phyloP scores from a whole-genome alignment of 1,284 basidiomycete species.

The Tausonia pullulans region DNA sequence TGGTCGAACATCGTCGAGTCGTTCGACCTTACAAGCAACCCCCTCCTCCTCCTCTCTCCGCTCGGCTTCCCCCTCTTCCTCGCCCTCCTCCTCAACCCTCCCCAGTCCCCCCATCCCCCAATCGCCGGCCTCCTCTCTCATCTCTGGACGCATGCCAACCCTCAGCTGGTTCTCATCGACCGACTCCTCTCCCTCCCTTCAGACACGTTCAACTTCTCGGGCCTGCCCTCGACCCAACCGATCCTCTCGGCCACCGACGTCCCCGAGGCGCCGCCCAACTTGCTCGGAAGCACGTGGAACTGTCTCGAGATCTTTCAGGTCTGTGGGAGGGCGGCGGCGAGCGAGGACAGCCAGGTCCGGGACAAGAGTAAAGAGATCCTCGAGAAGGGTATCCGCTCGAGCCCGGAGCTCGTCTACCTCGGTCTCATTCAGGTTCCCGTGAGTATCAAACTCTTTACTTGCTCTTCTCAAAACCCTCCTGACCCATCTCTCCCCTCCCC shows the following conservation, averaged over 20 bases:
- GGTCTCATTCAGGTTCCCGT: conserved; percentile 83
- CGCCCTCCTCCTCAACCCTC: conserved; percentile 34
- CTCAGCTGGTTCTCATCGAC: conserved; percentile 77
- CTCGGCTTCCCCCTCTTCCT: conserved; percentile 27
- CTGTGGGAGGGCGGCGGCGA: conserved; percentile 2
- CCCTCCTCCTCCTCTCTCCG: conserved; percentile 25
- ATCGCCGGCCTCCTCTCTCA: conserved; percentile 36
- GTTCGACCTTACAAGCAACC: conserved; percentile 30
- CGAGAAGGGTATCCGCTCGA: conserved; percentile 24
- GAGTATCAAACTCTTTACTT: conserved; percentile 31
- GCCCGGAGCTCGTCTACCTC: conserved; percentile 84
- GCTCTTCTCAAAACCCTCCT: not conserved
- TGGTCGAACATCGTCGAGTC: conserved; percentile 54
- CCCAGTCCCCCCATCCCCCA: conserved; percentile 33
- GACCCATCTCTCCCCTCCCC: not conserved
- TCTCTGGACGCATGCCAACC: conserved; percentile 68
- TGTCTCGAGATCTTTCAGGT: conserved; percentile 11
- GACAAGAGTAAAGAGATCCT: conserved; percentile 22
- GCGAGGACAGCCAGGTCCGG: conserved; percentile 19
- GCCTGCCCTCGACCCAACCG: conserved; percentile 43
- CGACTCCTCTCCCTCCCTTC: conserved; percentile 75
- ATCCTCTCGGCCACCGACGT: conserved; percentile 19
- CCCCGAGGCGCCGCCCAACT: conserved; percentile 9
- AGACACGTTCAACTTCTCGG: conserved; percentile 83
- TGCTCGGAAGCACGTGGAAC: conserved; percentile 19